Conservation (phyloP, 2,329 filamentous ascomycete species). For the Epichloe sp. region DNA sequence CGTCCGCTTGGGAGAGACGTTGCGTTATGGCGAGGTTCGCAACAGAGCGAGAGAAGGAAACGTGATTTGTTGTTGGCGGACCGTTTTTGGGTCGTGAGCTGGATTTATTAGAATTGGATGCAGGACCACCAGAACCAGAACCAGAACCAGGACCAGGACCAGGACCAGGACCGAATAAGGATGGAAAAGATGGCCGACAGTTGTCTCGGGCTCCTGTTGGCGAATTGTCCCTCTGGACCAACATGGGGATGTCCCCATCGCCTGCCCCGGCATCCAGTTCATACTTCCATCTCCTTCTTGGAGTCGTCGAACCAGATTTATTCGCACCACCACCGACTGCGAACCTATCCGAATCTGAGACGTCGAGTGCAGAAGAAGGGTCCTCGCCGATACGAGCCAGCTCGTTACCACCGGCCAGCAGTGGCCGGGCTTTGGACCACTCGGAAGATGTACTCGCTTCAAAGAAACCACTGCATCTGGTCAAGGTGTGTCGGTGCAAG, state of each 20-base stretch:
- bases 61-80: constrained; percentile 28
- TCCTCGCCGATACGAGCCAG: constrained; percentile 42
- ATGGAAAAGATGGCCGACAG: constrained; percentile 11
- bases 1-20: constrained; percentile 42
- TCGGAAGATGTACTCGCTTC: constrained; percentile 71
- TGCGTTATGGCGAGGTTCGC: constrained; percentile 53
- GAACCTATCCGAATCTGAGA: constrained; percentile 7
- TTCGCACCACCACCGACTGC: background rate
- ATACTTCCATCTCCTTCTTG: constrained; percentile 61
- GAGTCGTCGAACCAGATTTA: background rate
- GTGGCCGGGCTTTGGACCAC: constrained; percentile 38
- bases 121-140: constrained; percentile 22
- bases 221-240: constrained; percentile 61
- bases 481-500: constrained; percentile 74
- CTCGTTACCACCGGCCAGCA: constrained; percentile 24
- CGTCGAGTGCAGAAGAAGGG: constrained; percentile 11
- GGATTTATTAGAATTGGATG: constrained; percentile 38
- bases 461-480: constrained; percentile 88
- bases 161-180: constrained; percentile 18
- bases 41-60: constrained; percentile 71
- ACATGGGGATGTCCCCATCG: constrained; percentile 69
- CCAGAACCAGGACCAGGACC: constrained; percentile 9
- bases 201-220: constrained; percentile 5
- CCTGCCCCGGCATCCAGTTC: constrained; percentile 67
- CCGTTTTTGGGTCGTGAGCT: constrained; percentile 19